Conservation (phyloP, 139 green algal genomes). For the Mychonastes homosphaera region DNA sequence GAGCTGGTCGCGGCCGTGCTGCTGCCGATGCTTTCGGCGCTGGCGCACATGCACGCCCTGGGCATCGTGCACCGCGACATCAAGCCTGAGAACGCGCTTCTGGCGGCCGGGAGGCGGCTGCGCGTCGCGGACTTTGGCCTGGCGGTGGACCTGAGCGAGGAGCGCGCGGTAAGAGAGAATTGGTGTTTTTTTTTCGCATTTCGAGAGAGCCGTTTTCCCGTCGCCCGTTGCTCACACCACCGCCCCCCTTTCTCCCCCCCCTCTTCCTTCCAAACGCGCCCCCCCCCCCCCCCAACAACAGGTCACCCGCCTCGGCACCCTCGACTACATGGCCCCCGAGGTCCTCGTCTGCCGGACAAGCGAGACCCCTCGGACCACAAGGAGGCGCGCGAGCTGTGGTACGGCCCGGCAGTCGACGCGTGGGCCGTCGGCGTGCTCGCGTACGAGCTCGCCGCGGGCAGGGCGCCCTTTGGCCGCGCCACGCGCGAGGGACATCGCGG, state of each 20-base stretch:
- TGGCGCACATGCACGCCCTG: conserved; percentile 39
- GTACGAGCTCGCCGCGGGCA: conserved; percentile 67
- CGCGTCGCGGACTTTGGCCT: conserved; percentile 48
- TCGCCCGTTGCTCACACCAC: too few species aligned
- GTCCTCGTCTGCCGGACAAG: conserved; percentile 52
- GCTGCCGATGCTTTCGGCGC: conserved; percentile 28
- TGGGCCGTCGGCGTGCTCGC: conserved; percentile 73
- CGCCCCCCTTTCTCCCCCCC: too few species aligned
- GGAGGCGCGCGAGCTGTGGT: conserved; percentile 45
- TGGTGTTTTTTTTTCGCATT: too few species aligned
- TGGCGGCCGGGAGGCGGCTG: conserved; percentile 24
- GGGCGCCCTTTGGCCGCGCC: conserved; percentile 69
- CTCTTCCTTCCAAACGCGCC: too few species aligned
- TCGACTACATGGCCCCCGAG: conserved; percentile 16
- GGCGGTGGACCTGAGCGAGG: conserved; percentile 31
- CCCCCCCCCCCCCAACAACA: too few species aligned
- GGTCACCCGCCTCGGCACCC: conserved; percentile 33
- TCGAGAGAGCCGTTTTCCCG: too few species aligned
- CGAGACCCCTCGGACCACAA: conserved; percentile 64
- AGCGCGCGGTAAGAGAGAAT: conserved; percentile 42
- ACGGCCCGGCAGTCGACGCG: conserved; percentile 52
- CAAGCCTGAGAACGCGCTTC: conserved; percentile 75
- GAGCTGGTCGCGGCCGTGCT: conserved; percentile 49
- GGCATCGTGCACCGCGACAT: conserved; percentile 59
- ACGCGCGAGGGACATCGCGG: too few species aligned